Base-by-base conservation (phyloP, 306 rosid genomes). In the Vigna angularis region DNA sequence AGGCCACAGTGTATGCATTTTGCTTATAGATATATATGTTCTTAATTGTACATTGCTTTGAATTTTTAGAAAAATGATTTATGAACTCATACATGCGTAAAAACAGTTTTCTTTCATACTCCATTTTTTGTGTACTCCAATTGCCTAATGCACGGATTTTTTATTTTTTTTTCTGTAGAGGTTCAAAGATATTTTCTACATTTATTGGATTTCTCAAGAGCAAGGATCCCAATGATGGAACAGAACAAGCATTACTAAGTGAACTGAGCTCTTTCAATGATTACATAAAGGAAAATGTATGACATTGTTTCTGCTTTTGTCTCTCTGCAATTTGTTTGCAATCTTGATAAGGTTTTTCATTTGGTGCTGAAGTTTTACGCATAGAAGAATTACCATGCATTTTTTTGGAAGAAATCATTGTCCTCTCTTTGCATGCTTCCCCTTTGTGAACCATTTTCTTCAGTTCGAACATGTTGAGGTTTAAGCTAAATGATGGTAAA, bases 191-290 rank as follows among this genome's bases (percentile, higher is more conserved):
- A 72, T 93, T 95, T 85, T 93, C 98, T 30, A 86, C 98, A 64
- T 91, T 93, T 83, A 95, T 95, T 75, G 93, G 91, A 78, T 91
- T 95, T 78, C 97, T 95, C 73, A 92, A 93, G 87, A 95, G 99
- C 91, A 95, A 93, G 86, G 93, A 89, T 82, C 93, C 89, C 28
- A 87, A 83, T 70, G 99, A 92, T 13, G 98, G 93, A 83, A 93
- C 97, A 34, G 93, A 91, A 83, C 90, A 91, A 87, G 99, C 93
- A 45, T 85, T 92, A 44, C 79, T 88, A 3, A 81, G 66, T 18
- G 98, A 95, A 85, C 93, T 95, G 13, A 90, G 81, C 83, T 79
- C 91, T 80, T 91, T 95, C 84, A 86, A 91, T 45, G 87, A 91
- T 85, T 82, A 91, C 83, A 87, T 95, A 81, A 93, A 91, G 89